phyloP scores from a whole-genome alignment of 345 rosid genomes.

The Noccaea bulbosa region DNA sequence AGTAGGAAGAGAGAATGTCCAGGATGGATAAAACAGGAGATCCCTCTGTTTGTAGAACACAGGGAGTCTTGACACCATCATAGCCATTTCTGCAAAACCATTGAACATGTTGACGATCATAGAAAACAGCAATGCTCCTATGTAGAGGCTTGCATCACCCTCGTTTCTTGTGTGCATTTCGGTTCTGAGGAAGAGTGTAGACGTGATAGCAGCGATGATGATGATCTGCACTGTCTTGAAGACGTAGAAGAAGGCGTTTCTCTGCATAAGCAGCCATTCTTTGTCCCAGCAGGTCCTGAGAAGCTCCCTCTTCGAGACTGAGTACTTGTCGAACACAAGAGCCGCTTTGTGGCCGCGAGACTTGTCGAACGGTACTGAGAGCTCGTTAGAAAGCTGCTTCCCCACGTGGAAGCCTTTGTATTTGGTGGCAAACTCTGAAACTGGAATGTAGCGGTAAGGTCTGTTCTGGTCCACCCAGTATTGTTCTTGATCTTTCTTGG shows the following conservation, averaged over 20 bases:
- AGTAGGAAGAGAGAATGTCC: constrained; percentile 45
- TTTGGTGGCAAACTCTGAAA: constrained; percentile 54
- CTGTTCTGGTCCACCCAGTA: constrained; percentile 63
- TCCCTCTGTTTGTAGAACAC: constrained; percentile 48
- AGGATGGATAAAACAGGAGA: constrained; percentile 48
- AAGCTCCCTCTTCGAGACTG: constrained; percentile 58
- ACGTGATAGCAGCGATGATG: constrained; percentile 52
- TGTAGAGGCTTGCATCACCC: constrained; percentile 35
- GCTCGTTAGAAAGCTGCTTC: constrained; percentile 48
- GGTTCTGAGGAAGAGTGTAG: constrained; percentile 40
- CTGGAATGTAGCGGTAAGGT: constrained; percentile 62
- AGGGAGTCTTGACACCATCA: constrained; percentile 46
- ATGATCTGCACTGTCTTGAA: constrained; percentile 67
- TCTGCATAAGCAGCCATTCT: constrained; percentile 69
- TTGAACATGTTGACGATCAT: constrained; percentile 47
- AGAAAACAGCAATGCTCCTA: constrained; percentile 36
- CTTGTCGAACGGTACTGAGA: constrained; percentile 62
- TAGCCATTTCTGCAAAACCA: constrained; percentile 44
- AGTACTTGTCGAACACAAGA: constrained; percentile 57
- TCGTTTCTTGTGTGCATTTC: constrained; percentile 44
- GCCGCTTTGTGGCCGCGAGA: constrained; percentile 72
- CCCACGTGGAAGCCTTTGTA: constrained; percentile 74
- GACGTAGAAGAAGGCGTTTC: constrained; percentile 64
- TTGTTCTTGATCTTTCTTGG: constrained; percentile 81
- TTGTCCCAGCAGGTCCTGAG: constrained; percentile 71